phyloP scores from a whole-genome alignment of 225 moss, liverwort and hornwort species.

The Lunularia cruciata region DNA sequence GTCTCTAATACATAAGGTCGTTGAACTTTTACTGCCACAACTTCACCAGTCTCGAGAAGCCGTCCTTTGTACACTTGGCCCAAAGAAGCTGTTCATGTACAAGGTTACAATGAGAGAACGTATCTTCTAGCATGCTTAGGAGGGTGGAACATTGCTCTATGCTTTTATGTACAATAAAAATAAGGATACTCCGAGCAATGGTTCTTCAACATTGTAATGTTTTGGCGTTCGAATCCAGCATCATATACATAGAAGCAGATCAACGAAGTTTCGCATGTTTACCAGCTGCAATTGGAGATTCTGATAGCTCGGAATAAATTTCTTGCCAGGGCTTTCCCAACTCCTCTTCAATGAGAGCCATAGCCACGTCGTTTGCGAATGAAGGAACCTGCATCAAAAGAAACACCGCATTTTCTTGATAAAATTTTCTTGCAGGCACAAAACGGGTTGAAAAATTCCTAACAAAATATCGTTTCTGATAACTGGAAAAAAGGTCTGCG shows the following conservation, averaged over 20 bases:
- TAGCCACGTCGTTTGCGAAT: constrained; percentile 82
- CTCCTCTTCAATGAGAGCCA: constrained; percentile 85
- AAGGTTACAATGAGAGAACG: background rate
- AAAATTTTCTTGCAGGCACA: no score
- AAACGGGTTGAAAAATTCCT: no score
- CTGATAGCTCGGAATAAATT: constrained; percentile 80
- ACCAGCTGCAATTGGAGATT: constrained; percentile 98
- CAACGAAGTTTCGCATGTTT: no score
- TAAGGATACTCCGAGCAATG: no score
- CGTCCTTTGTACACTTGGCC: constrained; percentile 98
- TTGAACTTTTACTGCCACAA: constrained; percentile 95
- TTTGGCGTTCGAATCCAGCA: no score
- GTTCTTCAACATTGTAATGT: no score
- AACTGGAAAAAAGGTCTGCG: background rate
- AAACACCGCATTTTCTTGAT: no score
- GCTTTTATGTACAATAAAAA: no score
- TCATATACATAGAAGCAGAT: no score
- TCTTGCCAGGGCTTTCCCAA: constrained; percentile 91
- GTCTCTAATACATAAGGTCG: constrained; percentile 95
- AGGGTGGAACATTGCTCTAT: no score
- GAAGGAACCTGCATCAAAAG: constrained; percentile 75
- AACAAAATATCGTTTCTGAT: no score
- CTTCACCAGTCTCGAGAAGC: constrained; percentile 82
- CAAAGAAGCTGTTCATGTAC: constrained; percentile 64
- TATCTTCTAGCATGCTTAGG: no score